These are phyloP conservation scores for Ramaria rubella DNA, from an alignment of 768 basidiomycete genomes.

Conservation along the genomic window DNA sequence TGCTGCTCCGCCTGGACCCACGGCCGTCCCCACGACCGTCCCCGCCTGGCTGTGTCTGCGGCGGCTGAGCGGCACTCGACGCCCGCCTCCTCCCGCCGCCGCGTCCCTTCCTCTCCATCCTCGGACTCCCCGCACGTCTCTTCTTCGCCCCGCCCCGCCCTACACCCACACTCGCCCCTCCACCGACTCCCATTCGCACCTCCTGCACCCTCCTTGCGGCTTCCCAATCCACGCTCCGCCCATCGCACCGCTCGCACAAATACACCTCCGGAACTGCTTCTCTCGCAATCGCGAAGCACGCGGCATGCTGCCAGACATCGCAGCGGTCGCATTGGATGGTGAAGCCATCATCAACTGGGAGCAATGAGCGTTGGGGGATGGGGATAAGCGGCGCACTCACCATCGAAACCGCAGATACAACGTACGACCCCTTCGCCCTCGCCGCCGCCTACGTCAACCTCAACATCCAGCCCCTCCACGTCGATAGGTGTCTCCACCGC, in stretches of 20 bases:
- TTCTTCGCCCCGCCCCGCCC: slow-evolving; percentile 23
- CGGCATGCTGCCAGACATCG: slow-evolving; percentile 76
- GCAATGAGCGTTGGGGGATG: no score
- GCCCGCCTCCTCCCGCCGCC: slow-evolving; percentile 21
- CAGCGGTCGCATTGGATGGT: slow-evolving; percentile 82
- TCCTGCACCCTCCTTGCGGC: slow-evolving; percentile 41
- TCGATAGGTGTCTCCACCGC: not conserved
- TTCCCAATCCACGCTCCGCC: slow-evolving; percentile 42
- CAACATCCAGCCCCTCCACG: not conserved
- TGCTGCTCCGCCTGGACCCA: not conserved
- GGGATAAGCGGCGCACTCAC: slow-evolving; percentile 15
- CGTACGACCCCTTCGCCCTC: not conserved
- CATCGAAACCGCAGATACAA: slow-evolving; percentile 68
- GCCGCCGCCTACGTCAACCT: not conserved
- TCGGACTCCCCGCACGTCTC: slow-evolving; percentile 12
- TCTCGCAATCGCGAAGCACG: slow-evolving; percentile 42
- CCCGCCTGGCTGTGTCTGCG: not conserved
- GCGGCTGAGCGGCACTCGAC: not conserved
- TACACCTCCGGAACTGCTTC: slow-evolving; percentile 62
- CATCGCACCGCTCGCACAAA: slow-evolving; percentile 64
- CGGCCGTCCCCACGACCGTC: not conserved
- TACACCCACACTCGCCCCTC: slow-evolving; percentile 19
- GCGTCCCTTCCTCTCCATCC: slow-evolving; percentile 30
- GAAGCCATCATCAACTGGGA: slow-evolving; percentile 69
- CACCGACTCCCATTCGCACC: slow-evolving; percentile 29